A percentile compares a stretch with the other conserved stretches of the same genome.
Evolutionary conservation across 768 basidiomycete genomes (phyloP).

Genomic region (Termitomyces sp.): DNA sequence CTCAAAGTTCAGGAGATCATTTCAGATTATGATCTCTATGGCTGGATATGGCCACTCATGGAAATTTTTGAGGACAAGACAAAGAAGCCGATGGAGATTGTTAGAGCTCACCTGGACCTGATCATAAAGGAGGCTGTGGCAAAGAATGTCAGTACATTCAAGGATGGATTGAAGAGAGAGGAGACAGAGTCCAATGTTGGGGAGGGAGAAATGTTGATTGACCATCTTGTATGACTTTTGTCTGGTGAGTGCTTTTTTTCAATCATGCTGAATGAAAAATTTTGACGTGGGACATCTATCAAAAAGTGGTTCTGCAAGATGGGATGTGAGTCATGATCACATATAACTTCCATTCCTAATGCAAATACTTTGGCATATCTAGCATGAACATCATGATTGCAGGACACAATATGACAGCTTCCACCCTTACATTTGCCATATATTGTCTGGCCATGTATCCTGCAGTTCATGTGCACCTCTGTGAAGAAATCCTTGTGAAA

Average conservation of each 20-base stretch:
- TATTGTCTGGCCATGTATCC: too few species aligned
- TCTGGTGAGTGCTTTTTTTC: slow-evolving; percentile 23
- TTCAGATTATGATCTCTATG: slow-evolving; percentile 37
- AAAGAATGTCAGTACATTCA: slow-evolving; percentile 17
- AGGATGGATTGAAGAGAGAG: slow-evolving; percentile 19
- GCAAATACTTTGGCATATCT: neutral
- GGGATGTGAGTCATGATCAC: slow-evolving; percentile 30
- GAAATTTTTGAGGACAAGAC: too few species aligned
- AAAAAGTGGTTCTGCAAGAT: slow-evolving; percentile 40
- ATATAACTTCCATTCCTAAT: too few species aligned
- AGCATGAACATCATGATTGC: slow-evolving; percentile 47
- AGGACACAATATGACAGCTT: slow-evolving; percentile 43
- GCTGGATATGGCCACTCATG: too few species aligned
- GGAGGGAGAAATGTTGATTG: slow-evolving; percentile 50
- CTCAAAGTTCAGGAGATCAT: slow-evolving; percentile 41
- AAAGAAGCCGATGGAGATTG: too few species aligned
- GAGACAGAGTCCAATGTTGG: slow-evolving; percentile 22
- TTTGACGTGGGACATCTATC: neutral
- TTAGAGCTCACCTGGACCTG: slow-evolving; percentile 50
- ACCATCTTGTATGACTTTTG: slow-evolving; percentile 51
- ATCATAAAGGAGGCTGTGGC: slow-evolving; percentile 47
- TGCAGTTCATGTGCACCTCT: slow-evolving; percentile 41
- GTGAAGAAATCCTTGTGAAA: slow-evolving; percentile 52
- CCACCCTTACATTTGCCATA: too few species aligned
- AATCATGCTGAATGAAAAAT: neutral